Evolutionary conservation across 306 rosid species (phyloP).

Genomic region (Castanea sativa): DNA sequence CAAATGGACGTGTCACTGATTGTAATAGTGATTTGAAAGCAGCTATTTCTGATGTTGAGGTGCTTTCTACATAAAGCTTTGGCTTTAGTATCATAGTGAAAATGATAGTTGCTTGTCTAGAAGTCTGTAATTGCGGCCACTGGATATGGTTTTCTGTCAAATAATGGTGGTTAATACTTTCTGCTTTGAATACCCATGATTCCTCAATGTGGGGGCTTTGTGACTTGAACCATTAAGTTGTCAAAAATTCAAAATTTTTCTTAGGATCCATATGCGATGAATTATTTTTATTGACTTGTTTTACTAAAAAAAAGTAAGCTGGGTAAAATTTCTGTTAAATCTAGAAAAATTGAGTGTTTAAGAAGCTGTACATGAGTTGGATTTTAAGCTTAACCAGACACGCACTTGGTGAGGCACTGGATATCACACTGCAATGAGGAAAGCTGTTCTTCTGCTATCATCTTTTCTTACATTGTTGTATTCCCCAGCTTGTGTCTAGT

Average conservation of each 20-base stretch:
- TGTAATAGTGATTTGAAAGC: constrained; percentile 32
- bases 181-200: neutral
- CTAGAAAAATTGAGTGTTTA: too few species aligned
- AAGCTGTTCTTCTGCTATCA: neutral
- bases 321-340: too few species aligned
- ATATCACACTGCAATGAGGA: neutral
- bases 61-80: constrained; percentile 21
- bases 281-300: too few species aligned
- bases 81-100: neutral
- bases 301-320: too few species aligned
- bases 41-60: constrained; percentile 62
- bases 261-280: too few species aligned
- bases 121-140: neutral
- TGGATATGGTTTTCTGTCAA: neutral
- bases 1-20: constrained; percentile 30
- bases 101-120: constrained; percentile 3
- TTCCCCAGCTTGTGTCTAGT: neutral
- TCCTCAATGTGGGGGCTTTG: neutral
- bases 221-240: neutral
- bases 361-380: too few species aligned
- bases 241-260: neutral
- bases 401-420: neutral
- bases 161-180: neutral
- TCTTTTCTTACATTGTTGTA: neutral
- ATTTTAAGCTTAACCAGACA: too few species aligned